These are phyloP conservation scores for Orbilia brochopaga DNA, from an alignment of 2,329 filamentous ascomycete species.

Conservation along the genomic window DNA sequence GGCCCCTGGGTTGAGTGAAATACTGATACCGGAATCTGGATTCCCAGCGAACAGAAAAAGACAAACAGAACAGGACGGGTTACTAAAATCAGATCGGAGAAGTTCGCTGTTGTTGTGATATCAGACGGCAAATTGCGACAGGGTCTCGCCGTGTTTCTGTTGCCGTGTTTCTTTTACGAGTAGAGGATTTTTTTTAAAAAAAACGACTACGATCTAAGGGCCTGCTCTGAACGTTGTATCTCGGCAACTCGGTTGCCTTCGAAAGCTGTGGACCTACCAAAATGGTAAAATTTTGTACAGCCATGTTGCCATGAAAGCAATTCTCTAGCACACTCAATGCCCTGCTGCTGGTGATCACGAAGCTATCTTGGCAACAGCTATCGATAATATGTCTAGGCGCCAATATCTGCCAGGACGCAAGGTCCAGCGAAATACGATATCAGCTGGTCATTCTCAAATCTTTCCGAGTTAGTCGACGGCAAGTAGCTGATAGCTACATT, in stretches of 20 bases:
- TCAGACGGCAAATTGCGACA: no score
- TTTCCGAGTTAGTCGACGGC: background rate
- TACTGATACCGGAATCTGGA: background rate
- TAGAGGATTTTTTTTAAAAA: background rate
- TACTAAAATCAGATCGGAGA: no score
- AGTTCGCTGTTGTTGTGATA: no score
- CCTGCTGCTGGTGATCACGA: no score
- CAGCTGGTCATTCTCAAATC: conserved; percentile 3
- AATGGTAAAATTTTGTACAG: background rate
- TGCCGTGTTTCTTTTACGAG: no score
- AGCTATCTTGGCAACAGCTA: conserved; percentile 5
- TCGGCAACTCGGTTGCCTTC: conserved; percentile 2
- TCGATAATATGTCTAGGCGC: conserved; percentile 26
- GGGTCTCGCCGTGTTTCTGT: no score
- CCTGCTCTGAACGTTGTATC: background rate
- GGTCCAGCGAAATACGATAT: conserved; percentile 7
- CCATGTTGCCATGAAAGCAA: no score
- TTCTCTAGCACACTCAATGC: no score
- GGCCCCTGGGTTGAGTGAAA: background rate
- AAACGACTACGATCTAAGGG: background rate
- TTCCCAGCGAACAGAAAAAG: background rate
- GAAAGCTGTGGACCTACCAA: background rate
- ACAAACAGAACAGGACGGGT: no score
- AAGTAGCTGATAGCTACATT: no score
- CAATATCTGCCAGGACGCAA: conserved; percentile 10